phyloP scores from a whole-genome alignment of 331 rosid species.

The Malus hybrid region DNA sequence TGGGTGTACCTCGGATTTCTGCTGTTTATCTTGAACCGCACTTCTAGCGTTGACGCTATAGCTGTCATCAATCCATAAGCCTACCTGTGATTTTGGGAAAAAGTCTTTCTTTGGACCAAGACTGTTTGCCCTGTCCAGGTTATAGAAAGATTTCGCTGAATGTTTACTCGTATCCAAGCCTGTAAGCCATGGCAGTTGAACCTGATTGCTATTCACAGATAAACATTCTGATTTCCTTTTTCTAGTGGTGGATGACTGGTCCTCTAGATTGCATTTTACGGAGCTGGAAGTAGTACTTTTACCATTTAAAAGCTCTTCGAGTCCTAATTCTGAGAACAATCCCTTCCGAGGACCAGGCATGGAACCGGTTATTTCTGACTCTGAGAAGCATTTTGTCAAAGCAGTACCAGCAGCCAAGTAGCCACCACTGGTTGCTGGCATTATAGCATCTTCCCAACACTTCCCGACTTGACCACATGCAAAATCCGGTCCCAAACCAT shows the following conservation, averaged over 20 bases:
- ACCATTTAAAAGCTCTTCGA: constrained; percentile 56
- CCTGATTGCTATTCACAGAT: constrained; percentile 25
- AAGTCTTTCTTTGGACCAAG: constrained; percentile 35
- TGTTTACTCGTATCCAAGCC: constrained; percentile 21
- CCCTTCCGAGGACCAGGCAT: constrained; percentile 36
- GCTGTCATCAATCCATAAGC: constrained; percentile 51
- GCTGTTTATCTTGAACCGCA: constrained; percentile 21
- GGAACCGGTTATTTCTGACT: constrained; percentile 21
- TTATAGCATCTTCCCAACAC: constrained; percentile 32
- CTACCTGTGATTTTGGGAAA: constrained; percentile 44
- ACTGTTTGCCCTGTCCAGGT: constrained; percentile 23
- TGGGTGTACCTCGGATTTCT: constrained; percentile 44
- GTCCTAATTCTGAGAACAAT: constrained; percentile 57
- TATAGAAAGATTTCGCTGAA: constrained; percentile 22
- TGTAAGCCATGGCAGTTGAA: constrained; percentile 14
- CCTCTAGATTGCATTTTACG: constrained; percentile 28
- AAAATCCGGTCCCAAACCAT: constrained; percentile 27
- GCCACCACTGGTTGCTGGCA: constrained; percentile 27
- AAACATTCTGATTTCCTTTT: constrained; percentile 31
- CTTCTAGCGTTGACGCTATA: constrained; percentile 36
- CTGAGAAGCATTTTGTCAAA: constrained; percentile 35
- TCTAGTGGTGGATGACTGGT: constrained; percentile 30
- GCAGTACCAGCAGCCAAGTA: constrained; percentile 17
- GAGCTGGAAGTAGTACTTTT: constrained; percentile 30
- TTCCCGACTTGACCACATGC: constrained; percentile 22